Evolutionary conservation across 2,329 filamentous ascomycete species (phyloP).

Genomic region (Aspergillus aculeatinus): DNA sequence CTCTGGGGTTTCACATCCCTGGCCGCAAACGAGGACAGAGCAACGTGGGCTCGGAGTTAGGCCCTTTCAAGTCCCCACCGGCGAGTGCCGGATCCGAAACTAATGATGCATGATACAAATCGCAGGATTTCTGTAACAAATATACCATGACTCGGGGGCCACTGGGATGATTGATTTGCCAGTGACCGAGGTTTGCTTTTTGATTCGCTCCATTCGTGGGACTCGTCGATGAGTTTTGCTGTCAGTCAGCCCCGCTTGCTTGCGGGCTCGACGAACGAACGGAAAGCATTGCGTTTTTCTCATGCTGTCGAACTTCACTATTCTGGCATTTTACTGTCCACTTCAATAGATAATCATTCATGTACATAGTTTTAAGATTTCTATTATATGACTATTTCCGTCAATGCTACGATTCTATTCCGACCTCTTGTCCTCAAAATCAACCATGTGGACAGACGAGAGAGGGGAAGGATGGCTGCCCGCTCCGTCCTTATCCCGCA

Average conservation of each 20-base stretch:
- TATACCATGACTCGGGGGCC: conserved; percentile 2
- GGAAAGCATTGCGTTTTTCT: conserved; percentile 1
- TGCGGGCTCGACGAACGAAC: background rate
- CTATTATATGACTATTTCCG: background rate
- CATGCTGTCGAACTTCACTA: background rate
- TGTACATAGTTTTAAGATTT: background rate
- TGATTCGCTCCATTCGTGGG: background rate
- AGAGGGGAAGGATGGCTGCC: background rate
- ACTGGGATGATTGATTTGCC: background rate
- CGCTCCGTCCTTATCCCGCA: background rate
- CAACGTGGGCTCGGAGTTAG: conserved; percentile 70
- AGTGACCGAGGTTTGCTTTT: background rate
- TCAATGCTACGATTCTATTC: background rate
- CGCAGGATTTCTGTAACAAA: background rate
- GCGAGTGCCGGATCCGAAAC: conserved; percentile 17
- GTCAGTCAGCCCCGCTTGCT: background rate
- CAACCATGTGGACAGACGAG: background rate
- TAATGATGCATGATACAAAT: conserved; percentile 18
- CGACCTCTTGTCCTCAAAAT: background rate
- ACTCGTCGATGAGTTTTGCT: background rate
- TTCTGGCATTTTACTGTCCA: background rate
- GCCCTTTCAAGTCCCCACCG: conserved; percentile 54
- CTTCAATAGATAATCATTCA: background rate
- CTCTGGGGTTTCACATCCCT: conserved; percentile 65
- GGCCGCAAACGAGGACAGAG: conserved; percentile 71